Conservation (phyloP, 371 early-diverging fungal species). For the Haplosporangium sp. region DNA sequence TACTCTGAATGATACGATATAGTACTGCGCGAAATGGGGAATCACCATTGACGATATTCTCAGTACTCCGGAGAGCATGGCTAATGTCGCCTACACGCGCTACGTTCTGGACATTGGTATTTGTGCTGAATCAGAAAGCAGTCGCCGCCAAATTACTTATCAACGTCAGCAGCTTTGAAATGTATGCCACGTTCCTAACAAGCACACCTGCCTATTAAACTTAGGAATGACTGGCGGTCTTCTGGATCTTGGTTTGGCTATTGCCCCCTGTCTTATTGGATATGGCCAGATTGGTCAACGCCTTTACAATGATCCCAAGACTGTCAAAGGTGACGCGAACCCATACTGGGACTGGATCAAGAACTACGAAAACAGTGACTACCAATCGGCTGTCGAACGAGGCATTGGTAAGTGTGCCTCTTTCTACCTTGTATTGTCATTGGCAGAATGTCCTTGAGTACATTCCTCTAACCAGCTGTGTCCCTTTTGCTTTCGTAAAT, state of each 20-base stretch:
- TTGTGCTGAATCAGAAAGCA: not conserved
- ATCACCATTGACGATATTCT: constrained; percentile 74
- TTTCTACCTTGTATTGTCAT: not conserved
- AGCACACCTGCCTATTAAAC: too few species aligned
- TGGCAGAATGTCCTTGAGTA: not conserved
- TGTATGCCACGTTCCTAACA: too few species aligned
- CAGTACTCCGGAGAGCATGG: constrained; percentile 74
- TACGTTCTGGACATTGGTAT: constrained; percentile 81
- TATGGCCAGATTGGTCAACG: constrained; percentile 84
- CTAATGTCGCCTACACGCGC: constrained; percentile 85
- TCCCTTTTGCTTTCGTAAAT: not conserved
- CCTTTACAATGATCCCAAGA: constrained; percentile 71
- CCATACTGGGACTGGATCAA: constrained; percentile 87
- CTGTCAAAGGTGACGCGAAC: constrained; percentile 76
- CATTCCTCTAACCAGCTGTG: too few species aligned
- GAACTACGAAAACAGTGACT: constrained; percentile 74
- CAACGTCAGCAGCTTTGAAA: not conserved
- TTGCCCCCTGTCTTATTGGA: constrained; percentile 85
- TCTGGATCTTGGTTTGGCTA: constrained; percentile 80
- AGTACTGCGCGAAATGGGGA: constrained; percentile 81
- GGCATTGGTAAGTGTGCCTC: constrained; percentile 62
- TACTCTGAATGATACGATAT: not conserved
- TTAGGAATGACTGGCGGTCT: constrained; percentile 73
- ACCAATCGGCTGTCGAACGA: constrained; percentile 71
- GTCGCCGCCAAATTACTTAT: not conserved